These are phyloP conservation scores for Typha latifolia DNA, from an alignment of 176 grass and related monocot genomes.

Conservation along the genomic window DNA sequence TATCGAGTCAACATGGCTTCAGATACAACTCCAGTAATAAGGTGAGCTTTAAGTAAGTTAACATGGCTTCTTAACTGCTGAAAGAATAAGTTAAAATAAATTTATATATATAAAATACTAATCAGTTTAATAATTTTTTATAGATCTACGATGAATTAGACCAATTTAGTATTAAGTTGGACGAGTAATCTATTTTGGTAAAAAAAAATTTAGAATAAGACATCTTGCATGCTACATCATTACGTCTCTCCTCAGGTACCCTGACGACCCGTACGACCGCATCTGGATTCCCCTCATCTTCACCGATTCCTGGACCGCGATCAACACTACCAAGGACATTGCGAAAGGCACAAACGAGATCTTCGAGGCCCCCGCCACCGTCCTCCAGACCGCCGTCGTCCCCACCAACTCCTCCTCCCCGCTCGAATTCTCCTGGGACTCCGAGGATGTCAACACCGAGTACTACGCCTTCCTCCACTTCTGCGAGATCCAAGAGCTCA, in stretches of 20 bases:
- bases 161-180: too few relatives aligned
- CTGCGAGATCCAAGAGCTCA: conserved; percentile 14
- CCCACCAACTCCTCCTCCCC: conserved; percentile 21
- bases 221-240: too few relatives aligned
- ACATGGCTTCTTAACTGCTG: too few relatives aligned
- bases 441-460: not conserved
- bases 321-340: conserved; percentile 2
- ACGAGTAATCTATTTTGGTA: too few relatives aligned
- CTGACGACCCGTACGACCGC: conserved; percentile 28
- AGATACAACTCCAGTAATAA: too few relatives aligned
- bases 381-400: conserved; percentile 30
- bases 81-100: too few relatives aligned
- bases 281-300: conserved; percentile 24
- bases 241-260: conserved; percentile 14
- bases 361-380: conserved; percentile 10
- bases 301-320: not conserved
- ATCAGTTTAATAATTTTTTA: too few relatives aligned
- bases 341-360: too few relatives aligned
- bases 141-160: too few relatives aligned
- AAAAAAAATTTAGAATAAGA: too few relatives aligned
- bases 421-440: conserved; percentile 21
- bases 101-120: too few relatives aligned
- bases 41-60: too few relatives aligned
- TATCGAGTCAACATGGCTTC: conserved; percentile 18
- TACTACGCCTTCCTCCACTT: conserved; percentile 44